Conservation (phyloP, 176 grass and related monocot species). For the Coix lacrymajobi region DNA sequence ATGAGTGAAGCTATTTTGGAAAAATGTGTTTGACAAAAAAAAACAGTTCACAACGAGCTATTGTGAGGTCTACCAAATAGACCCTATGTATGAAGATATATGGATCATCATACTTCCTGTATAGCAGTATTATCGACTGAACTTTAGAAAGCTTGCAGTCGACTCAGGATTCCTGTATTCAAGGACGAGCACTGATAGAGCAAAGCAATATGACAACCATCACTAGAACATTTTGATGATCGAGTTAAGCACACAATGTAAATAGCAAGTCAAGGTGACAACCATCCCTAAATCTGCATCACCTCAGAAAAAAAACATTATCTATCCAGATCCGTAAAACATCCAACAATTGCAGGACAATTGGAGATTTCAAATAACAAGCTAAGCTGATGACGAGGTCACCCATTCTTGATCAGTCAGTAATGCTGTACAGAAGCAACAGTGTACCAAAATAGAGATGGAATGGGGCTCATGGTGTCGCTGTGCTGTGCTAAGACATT, state of each 20-base stretch:
- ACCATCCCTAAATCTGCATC: neutral
- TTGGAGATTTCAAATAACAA: neutral
- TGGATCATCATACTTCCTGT: no score
- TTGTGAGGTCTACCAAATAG: no score
- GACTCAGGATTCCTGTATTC: no score
- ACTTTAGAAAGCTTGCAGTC: no score
- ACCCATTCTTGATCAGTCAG: neutral
- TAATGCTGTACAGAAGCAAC: neutral
- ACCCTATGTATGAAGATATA: no score
- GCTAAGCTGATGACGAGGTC: neutral
- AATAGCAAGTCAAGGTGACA: neutral
- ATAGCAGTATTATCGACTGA: no score
- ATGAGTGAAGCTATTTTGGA: no score
- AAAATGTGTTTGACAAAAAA: no score
- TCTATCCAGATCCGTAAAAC: neutral
- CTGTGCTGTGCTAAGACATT: neutral
- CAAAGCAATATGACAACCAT: no score
- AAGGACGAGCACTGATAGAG: no score
- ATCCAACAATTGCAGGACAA: neutral
- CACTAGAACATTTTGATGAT: neutral
- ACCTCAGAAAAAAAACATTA: neutral
- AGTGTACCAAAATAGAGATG: neutral
- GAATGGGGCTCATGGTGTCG: neutral
- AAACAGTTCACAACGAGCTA: no score
- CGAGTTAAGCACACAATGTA: neutral